Evolutionary conservation across 495 filamentous ascomycete species (phyloP).

Genomic region (Penicillium lividum): DNA sequence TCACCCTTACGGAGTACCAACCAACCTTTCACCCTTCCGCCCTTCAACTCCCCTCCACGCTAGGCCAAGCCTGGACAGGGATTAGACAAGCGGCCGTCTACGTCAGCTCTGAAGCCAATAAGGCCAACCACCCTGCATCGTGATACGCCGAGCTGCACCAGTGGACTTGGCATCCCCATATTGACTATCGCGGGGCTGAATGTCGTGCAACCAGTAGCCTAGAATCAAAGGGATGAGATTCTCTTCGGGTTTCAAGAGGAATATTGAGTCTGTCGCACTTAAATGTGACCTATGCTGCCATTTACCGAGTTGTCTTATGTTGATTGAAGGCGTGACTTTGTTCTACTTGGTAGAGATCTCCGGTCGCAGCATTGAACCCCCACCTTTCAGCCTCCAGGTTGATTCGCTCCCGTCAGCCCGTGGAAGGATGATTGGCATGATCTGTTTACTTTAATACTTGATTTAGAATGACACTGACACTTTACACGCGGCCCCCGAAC

Average conservation of each 20-base stretch:
- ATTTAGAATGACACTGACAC: conserved; percentile 14
- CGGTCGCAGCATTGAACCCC: conserved; percentile 17
- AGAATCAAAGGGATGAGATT: conserved; percentile 1
- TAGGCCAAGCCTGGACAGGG: conserved; percentile 17
- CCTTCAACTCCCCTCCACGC: conserved; percentile 7
- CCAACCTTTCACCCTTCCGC: conserved; percentile 16
- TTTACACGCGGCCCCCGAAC: conserved; percentile 8
- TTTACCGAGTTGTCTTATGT: conserved; percentile 12
- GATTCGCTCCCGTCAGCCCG: conserved; percentile 12
- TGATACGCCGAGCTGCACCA: conserved; percentile 18
- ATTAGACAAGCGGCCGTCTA: conserved; percentile 16
- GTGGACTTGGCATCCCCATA: conserved; percentile 9
- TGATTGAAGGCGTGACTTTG: conserved; percentile 9
- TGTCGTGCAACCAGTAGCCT: neutral
- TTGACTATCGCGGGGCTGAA: conserved; percentile 5
- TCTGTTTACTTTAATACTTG: conserved; percentile 10
- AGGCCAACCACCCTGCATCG: conserved; percentile 12
- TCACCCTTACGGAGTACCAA: conserved; percentile 13
- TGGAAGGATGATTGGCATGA: conserved; percentile 10
- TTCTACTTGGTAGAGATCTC: conserved; percentile 14
- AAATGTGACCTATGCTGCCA: neutral
- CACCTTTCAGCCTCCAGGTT: conserved; percentile 22
- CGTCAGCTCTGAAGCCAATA: conserved; percentile 24
- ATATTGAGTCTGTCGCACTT: neutral
- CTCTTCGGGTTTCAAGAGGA: neutral